Evolutionary conservation across 495 filamentous ascomycete genomes (phyloP).

Genomic region (Podospora conica): DNA sequence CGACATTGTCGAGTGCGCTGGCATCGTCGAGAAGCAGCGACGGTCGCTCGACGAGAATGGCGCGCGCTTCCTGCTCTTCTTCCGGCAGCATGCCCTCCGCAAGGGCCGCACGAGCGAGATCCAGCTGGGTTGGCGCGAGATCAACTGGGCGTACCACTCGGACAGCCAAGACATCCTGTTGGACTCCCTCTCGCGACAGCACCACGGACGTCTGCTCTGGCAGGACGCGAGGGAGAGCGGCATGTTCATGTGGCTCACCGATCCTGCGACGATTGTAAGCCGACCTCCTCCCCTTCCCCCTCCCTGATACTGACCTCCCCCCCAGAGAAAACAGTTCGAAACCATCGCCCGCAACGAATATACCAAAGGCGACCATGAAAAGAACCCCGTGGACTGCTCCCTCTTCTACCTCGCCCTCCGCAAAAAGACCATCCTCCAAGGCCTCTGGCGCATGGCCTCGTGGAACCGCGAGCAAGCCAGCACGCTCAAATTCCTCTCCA

Average conservation of each 20-base stretch:
- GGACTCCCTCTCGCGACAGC: conserved; percentile 79
- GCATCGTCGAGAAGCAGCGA: conserved; percentile 80
- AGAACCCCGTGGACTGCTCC: conserved; percentile 90
- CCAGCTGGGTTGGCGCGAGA: conserved; percentile 83
- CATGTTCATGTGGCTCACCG: conserved; percentile 91
- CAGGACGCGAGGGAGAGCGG: conserved; percentile 77
- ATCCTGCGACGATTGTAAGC: conserved; percentile 67
- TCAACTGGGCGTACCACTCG: conserved; percentile 91
- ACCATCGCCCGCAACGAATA: conserved; percentile 88
- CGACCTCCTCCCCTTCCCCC: background rate
- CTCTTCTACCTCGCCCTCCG: conserved; percentile 84
- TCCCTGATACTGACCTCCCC: background rate
- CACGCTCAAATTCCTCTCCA: conserved; percentile 69
- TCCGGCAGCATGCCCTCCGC: conserved; percentile 73
- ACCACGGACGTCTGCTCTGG: conserved; percentile 75
- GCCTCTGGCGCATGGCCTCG: conserved; percentile 90
- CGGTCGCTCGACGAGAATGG: conserved; percentile 91
- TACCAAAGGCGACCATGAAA: conserved; percentile 67
- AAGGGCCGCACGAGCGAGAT: conserved; percentile 58
- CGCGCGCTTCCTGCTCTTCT: conserved; percentile 83
- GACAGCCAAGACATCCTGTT: conserved; percentile 86
- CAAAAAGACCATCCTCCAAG: conserved; percentile 88
- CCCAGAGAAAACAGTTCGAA: conserved; percentile 74
- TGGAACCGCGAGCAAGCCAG: conserved; percentile 82
- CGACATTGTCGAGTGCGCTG: conserved; percentile 82